Evolutionary conservation across 2,329 filamentous ascomycete genomes (phyloP).

Genomic region (Thielaviopsis ethacetica): DNA sequence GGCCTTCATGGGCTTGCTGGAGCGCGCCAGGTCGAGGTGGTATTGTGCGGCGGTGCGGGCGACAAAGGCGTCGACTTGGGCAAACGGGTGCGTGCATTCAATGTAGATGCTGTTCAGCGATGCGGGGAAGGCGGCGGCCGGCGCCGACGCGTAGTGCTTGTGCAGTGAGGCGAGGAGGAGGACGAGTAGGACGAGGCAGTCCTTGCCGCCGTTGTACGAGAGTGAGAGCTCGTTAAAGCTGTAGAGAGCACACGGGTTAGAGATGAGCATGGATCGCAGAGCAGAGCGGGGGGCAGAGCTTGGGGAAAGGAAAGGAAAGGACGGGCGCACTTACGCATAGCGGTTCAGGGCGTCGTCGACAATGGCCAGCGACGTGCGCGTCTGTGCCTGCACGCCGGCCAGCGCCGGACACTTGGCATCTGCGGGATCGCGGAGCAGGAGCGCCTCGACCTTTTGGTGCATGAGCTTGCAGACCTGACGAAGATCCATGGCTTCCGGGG

Average conservation of each 20-base stretch:
- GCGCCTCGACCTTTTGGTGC: constrained; percentile 43
- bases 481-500: constrained; percentile 14
- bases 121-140: constrained; percentile 22
- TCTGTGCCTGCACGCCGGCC: constrained; percentile 55
- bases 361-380: constrained; percentile 53
- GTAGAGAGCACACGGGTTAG: neutral
- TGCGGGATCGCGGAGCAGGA: constrained; percentile 44
- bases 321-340: constrained; percentile 47
- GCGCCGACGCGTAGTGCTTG: constrained; percentile 19
- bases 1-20: constrained; percentile 78
- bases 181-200: constrained; percentile 62
- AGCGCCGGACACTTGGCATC: constrained; percentile 31
- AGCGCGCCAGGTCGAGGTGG: constrained; percentile 69
- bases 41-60: constrained; percentile 90
- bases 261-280: no score
- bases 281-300: neutral
- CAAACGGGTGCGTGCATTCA: constrained; percentile 67
- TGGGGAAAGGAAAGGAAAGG: constrained; percentile 2
- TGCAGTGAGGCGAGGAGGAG: constrained; percentile 58
- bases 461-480: constrained; percentile 34
- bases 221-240: constrained; percentile 9
- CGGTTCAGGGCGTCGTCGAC: constrained; percentile 57
- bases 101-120: constrained; percentile 75
- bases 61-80: constrained; percentile 76
- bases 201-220: constrained; percentile 96